Conservation (phyloP, 1,284 basidiomycete species). For the Boletus coffeatus region DNA sequence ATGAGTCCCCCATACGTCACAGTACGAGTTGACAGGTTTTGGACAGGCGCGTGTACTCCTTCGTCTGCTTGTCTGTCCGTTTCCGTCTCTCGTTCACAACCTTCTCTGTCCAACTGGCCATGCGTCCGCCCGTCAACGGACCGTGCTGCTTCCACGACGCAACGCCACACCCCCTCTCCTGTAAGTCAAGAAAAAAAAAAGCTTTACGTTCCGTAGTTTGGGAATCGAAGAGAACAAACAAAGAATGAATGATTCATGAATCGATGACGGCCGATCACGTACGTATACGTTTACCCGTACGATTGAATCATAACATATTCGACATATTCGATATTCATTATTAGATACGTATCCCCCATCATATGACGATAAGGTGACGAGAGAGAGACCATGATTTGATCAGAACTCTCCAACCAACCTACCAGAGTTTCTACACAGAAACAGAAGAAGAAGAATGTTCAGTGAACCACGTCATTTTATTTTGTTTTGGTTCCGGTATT, state of each 20-base stretch:
- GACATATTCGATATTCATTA: neutral
- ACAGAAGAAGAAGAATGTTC: no score
- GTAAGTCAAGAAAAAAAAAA: neutral
- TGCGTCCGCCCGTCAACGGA: neutral
- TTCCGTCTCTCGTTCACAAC: neutral
- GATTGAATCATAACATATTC: neutral
- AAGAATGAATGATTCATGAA: neutral
- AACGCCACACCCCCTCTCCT: constrained; percentile 8
- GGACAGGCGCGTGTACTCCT: neutral
- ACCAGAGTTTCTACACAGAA: neutral
- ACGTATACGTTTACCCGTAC: neutral
- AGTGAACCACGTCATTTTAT: neutral
- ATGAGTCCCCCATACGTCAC: neutral
- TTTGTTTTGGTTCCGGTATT: neutral
- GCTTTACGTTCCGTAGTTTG: neutral
- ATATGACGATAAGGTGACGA: no score
- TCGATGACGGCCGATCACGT: neutral
- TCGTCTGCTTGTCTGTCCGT: neutral
- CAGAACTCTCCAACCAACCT: neutral
- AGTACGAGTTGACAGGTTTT: neutral
- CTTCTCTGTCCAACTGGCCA: neutral
- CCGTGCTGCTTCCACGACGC: constrained; percentile 11
- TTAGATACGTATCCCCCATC: neutral
- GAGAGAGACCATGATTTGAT: neutral
- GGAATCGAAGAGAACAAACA: neutral